Conservation (phyloP, 192 early-diverging fungal species). For the Coemansia sp. region DNA sequence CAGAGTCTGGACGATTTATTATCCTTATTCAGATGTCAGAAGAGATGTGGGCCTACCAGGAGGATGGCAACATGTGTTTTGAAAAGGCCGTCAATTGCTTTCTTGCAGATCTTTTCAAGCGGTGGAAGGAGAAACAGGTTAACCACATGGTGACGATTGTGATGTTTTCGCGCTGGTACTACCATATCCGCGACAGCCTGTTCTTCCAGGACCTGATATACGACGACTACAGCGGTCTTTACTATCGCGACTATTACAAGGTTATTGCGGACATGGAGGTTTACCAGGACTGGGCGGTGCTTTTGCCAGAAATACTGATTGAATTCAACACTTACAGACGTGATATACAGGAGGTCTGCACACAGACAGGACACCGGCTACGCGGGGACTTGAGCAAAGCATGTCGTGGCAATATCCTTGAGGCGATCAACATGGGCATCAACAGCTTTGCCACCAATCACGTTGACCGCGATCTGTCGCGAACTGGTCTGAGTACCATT, state of each 20-base stretch:
- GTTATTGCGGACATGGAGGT: slow-evolving; percentile 89
- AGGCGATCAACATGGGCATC: slow-evolving; percentile 93
- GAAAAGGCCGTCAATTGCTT: slow-evolving; percentile 91
- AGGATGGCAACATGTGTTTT: slow-evolving; percentile 94
- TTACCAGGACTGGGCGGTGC: slow-evolving; percentile 53
- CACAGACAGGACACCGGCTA: slow-evolving; percentile 45
- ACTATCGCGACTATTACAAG: slow-evolving; percentile 92
- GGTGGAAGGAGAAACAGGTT: slow-evolving; percentile 77
- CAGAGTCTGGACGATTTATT: slow-evolving; percentile 91
- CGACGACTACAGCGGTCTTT: slow-evolving; percentile 59
- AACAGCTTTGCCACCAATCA: slow-evolving; percentile 94
- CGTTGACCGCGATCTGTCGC: slow-evolving; percentile 88
- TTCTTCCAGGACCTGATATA: slow-evolving; percentile 52
- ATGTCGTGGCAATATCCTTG: slow-evolving; percentile 91
- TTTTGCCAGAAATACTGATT: slow-evolving; percentile 59
- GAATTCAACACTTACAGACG: slow-evolving; percentile 51
- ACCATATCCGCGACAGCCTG: slow-evolving; percentile 57
- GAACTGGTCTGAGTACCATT: slow-evolving; percentile 87
- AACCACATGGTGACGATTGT: slow-evolving; percentile 97
- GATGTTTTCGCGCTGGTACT: slow-evolving; percentile 87
- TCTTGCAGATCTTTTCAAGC: slow-evolving; percentile 81
- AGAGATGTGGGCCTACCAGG: slow-evolving; percentile 98
- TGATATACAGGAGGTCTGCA: slow-evolving; percentile 49
- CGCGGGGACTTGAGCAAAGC: slow-evolving; percentile 81
- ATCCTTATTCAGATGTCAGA: slow-evolving; percentile 95